A percentile compares a stretch with the other conserved stretches of the same genome.
Evolutionary conservation across 305 asterid genomes (phyloP).

Genomic region (Galium porrigens): DNA sequence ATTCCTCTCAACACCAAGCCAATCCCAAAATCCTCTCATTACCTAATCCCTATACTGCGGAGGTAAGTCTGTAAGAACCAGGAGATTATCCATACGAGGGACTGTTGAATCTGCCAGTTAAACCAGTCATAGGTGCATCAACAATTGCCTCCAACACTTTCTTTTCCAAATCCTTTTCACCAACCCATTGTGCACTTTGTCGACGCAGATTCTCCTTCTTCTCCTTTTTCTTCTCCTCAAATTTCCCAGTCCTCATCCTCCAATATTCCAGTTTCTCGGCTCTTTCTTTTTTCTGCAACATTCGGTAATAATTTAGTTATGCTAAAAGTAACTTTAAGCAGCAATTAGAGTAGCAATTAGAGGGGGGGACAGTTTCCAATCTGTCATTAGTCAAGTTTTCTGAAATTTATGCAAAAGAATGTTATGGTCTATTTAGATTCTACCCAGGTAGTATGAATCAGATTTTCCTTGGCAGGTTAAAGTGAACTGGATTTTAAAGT

Average conservation of each 20-base stretch:
- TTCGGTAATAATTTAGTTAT: neutral
- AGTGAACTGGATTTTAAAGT: neutral
- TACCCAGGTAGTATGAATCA: neutral
- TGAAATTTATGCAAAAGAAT: neutral
- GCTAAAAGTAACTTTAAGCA: neutral
- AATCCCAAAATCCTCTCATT: neutral
- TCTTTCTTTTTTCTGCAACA: constrained; percentile 58
- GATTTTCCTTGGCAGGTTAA: neutral
- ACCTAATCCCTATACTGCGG: neutral
- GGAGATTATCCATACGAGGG: neutral
- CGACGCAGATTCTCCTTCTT: constrained; percentile 38
- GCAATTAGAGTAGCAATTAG: neutral
- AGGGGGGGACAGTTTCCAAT: neutral
- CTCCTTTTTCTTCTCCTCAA: constrained; percentile 39
- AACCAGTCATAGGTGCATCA: constrained; percentile 5
- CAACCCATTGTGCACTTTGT: constrained; percentile 40
- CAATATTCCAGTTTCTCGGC: constrained; percentile 67
- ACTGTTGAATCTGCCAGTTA: neutral
- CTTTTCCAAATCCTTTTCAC: constrained; percentile 32
- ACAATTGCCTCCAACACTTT: constrained; percentile 15
- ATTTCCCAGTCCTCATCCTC: constrained; percentile 42
- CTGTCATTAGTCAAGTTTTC: neutral
- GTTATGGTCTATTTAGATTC: neutral
- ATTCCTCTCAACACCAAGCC: neutral
- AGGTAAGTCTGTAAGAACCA: neutral